Conservation (phyloP, 208 protist genomes). For the Leishmania tropica region DNA sequence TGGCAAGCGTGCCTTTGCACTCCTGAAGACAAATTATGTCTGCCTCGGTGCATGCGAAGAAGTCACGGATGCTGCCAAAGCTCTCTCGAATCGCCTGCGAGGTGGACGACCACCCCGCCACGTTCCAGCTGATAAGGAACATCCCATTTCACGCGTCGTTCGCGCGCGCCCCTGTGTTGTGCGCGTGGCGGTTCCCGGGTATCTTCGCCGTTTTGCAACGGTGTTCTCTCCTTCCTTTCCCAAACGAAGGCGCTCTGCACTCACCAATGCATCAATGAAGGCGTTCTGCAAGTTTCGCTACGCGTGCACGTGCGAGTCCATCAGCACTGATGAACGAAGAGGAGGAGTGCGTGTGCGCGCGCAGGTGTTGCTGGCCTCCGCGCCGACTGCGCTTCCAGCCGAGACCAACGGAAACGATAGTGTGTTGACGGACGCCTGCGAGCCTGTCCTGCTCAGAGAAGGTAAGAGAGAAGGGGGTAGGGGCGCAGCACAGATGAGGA, state of each 20-base stretch:
- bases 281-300: not conserved
- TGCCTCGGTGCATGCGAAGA: conserved; percentile 65
- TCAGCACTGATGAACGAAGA: not conserved
- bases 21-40: conserved; percentile 89
- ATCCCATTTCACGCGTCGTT: conserved; percentile 24
- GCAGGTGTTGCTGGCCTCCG: not conserved
- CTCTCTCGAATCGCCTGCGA: conserved; percentile 63
- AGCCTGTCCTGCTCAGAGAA: not conserved
- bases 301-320: not conserved
- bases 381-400: not conserved
- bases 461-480: not conserved
- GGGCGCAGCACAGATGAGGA: no score
- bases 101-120: conserved; percentile 86
- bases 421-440: not conserved
- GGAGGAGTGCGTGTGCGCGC: not conserved
- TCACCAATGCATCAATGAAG: not conserved
- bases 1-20: conserved; percentile 71
- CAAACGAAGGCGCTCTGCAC: not conserved
- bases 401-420: not conserved
- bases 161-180: not conserved
- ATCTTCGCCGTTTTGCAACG: not conserved
- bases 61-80: conserved; percentile 73
- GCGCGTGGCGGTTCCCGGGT: not conserved
- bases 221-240: no score
- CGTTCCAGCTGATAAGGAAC: conserved; percentile 90